Evolutionary conservation across 1,284 basidiomycete species (phyloP), one percentile per base, ranked within the genome.

Genomic region (Cutaneotrichosporon spelunceum): DNA sequence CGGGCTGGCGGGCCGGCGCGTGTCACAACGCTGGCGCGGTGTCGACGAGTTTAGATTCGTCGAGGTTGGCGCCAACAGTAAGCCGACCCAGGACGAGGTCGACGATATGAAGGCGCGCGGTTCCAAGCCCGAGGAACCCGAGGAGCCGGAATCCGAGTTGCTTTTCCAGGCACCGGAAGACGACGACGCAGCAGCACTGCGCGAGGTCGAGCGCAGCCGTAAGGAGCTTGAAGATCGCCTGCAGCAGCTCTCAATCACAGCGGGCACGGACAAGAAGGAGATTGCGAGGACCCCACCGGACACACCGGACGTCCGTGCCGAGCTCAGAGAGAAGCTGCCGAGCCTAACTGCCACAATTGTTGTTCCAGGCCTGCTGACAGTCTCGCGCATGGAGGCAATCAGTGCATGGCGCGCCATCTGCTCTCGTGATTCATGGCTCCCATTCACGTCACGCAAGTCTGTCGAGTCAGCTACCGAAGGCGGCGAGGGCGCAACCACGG

Each of bases 251-350:
- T 63, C 61, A 9, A 48, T 59, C 33, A 49, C 53, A 7, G 61
- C 61, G 1, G 53, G 53, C 2, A 59, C 57, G 13, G 54, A 45
- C 29, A 23, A 47, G 21, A 57, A 50, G 48, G 39, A 29, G 24
- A 16, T 39, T 16, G 52, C 27, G 26, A 39, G 19, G 29, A 45
- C 54, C 16, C 59, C 59, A 27, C 14, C 47, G 14, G 56, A 61
- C 21, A 49, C 36, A 9, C 52, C 23, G 26, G 49, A 58, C 13
- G 57, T 53, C 36, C 26, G 47, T 7, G 52, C 54, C 58, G 72
- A 92, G 63, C 83, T 88, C 56, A 87, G 89, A 70, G 87, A 87
- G 65, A 85, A 89, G 76, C 83, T 86, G 68, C 79, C 79, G 0
- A 78, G 75, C 60, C 64, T 80, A 19, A 75, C 77, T n/a, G 78